Evolutionary conservation across 1,284 basidiomycete species (phyloP).

Genomic region (Sphaerobolus stellatus): DNA sequence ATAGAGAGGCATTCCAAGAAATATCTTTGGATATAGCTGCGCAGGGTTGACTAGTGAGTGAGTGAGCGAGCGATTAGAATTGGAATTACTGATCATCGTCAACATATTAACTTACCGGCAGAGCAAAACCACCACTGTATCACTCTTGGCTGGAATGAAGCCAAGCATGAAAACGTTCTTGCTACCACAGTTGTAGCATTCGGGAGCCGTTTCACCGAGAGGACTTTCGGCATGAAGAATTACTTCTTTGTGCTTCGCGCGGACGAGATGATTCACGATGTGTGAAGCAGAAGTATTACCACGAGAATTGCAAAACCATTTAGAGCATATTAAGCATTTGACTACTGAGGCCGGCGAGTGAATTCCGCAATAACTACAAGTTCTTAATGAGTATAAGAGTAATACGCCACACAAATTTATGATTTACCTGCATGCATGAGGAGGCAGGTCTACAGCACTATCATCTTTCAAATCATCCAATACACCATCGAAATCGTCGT

Average conservation of each 20-base stretch:
- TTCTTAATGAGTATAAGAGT: too few relatives aligned
- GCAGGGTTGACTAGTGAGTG: slow-evolving; percentile 80
- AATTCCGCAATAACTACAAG: slow-evolving; percentile 92
- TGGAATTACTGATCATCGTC: background rate
- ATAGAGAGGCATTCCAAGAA: slow-evolving; percentile 96
- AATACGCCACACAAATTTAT: slow-evolving; percentile 9
- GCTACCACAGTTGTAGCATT: slow-evolving; percentile 99
- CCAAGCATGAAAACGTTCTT: slow-evolving; percentile 99
- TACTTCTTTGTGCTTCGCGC: slow-evolving; percentile 99
- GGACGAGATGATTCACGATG: slow-evolving; percentile 98
- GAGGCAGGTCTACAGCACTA: slow-evolving; percentile 77
- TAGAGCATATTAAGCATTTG: slow-evolving; percentile 92
- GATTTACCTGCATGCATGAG: slow-evolving; percentile 90
- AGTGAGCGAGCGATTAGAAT: background rate
- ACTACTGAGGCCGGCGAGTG: slow-evolving; percentile 97
- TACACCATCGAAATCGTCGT: slow-evolving; percentile 85
- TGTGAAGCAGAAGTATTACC: slow-evolving; percentile 98
- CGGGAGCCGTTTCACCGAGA: slow-evolving; percentile 94
- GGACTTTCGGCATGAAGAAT: slow-evolving; percentile 94
- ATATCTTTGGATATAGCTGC: slow-evolving; percentile 97
- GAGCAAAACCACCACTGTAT: slow-evolving; percentile 97
- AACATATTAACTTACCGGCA: slow-evolving; percentile 67
- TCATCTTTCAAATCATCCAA: slow-evolving; percentile 88
- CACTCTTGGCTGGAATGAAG: slow-evolving; percentile 98
- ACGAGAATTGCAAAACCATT: slow-evolving; percentile 99